These are phyloP conservation scores for Tuctoria greenei DNA, from an alignment of 176 grass and related monocot species.

Conservation along the genomic window DNA sequence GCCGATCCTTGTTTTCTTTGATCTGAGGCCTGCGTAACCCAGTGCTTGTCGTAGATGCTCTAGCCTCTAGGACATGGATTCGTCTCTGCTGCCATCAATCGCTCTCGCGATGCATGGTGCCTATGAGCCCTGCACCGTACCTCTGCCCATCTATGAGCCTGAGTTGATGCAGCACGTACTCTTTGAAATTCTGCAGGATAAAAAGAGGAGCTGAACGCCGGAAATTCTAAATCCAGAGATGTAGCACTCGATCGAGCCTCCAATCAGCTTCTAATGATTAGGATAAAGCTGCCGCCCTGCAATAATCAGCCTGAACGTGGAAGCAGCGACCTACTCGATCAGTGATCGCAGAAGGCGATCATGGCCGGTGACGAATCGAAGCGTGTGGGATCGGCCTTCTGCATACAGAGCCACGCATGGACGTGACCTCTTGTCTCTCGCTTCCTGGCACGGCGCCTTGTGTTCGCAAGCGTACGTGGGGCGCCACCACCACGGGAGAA, in stretches of 20 bases:
- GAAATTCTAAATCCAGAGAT: not conserved
- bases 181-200: not conserved
- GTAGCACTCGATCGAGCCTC: not conserved
- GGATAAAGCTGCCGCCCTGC: not conserved
- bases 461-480: not conserved
- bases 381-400: conserved; percentile 25
- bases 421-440: conserved; percentile 39
- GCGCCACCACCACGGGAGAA: not conserved
- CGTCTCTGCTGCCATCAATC: conserved; percentile 20
- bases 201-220: not conserved
- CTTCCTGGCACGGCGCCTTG: no score
- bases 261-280: conserved; percentile 43
- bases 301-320: conserved; percentile 21
- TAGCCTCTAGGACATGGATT: not conserved
- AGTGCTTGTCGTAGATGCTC: not conserved
- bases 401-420: conserved; percentile 42
- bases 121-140: no score
- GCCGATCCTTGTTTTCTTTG: not conserved
- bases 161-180: not conserved
- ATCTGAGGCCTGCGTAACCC: not conserved
- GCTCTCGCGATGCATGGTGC: not conserved
- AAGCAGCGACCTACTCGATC: not conserved
- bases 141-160: not conserved
- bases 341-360: conserved; percentile 1
- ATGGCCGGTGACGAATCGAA: not conserved